Evolutionary conservation across 2,329 filamentous ascomycete species (phyloP).

Genomic region (Lecanicillium sp.): DNA sequence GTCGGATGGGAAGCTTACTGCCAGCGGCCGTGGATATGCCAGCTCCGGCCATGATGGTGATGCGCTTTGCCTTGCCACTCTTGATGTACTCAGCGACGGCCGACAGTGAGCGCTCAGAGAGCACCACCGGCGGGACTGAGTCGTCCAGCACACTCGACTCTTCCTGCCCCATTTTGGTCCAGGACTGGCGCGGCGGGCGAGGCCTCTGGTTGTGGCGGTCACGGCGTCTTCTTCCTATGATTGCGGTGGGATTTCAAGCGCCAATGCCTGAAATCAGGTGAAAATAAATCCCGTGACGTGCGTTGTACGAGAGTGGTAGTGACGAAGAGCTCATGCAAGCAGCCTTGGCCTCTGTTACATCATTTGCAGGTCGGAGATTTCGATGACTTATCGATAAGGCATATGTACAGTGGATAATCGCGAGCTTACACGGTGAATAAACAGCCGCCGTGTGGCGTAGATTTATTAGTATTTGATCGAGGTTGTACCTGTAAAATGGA

Average conservation of each 20-base stretch:
- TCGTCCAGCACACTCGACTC: constrained; percentile 59
- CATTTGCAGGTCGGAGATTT: neutral
- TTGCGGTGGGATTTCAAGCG: constrained; percentile 20
- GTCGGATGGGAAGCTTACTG: constrained; percentile 33
- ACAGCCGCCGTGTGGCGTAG: too few species aligned
- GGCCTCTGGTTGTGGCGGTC: constrained; percentile 25
- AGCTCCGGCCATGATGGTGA: constrained; percentile 87
- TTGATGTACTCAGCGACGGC: constrained; percentile 77
- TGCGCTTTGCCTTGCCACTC: constrained; percentile 55
- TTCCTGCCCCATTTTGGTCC: constrained; percentile 76
- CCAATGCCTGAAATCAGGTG: too few species aligned
- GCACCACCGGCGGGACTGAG: constrained; percentile 53
- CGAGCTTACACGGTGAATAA: too few species aligned
- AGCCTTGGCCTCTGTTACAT: constrained; percentile 1
- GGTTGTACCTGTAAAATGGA: too few species aligned
- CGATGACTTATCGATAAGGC: neutral
- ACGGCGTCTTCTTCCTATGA: constrained; percentile 31
- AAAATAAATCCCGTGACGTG: too few species aligned
- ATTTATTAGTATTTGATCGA: too few species aligned
- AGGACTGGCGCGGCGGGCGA: constrained; percentile 22
- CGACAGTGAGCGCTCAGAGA: constrained; percentile 61
- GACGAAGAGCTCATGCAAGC: too few species aligned
- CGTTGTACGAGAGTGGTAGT: neutral
- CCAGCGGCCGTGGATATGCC: constrained; percentile 74
- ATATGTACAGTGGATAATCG: too few species aligned